Conservation (phyloP, 805 yeast genomes). For the Teunomyces lycoperdinae region DNA sequence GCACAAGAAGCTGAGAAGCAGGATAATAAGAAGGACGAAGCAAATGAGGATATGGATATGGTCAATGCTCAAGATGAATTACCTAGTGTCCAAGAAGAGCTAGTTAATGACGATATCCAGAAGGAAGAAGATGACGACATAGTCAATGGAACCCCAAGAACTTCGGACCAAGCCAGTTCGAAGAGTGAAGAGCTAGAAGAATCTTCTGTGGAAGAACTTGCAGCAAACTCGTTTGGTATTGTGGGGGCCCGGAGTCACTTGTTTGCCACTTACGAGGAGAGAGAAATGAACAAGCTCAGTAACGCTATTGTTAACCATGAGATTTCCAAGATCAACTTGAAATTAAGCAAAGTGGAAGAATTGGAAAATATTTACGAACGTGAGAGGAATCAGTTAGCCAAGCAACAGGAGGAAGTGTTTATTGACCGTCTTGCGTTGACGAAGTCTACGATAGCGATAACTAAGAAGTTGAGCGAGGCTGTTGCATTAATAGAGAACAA, state of each 20-base stretch:
- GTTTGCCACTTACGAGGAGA: slow-evolving; percentile 76
- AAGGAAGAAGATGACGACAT: slow-evolving; percentile 9
- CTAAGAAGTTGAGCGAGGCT: slow-evolving; percentile 44
- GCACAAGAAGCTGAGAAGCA: background rate
- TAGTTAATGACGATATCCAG: slow-evolving; percentile 4
- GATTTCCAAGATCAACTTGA: slow-evolving; percentile 61
- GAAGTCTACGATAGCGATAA: slow-evolving; percentile 51
- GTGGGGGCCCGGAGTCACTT: slow-evolving; percentile 77
- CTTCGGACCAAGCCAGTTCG: background rate
- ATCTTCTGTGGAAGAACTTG: slow-evolving; percentile 52
- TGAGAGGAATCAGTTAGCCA: slow-evolving; percentile 57
- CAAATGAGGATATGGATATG: slow-evolving; percentile 10
- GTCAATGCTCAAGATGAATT: slow-evolving; percentile 9
- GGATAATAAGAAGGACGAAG: slow-evolving; percentile 10
- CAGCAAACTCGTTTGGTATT: slow-evolving; percentile 68
- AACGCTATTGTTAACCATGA: slow-evolving; percentile 59
- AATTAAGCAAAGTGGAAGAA: slow-evolving; percentile 54
- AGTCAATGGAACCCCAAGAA: background rate
- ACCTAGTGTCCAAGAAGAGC: background rate
- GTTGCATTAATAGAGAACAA: slow-evolving; percentile 14
- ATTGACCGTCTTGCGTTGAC: slow-evolving; percentile 66
- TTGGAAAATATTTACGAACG: slow-evolving; percentile 65
- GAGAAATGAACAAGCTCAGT: slow-evolving; percentile 64
- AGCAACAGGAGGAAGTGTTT: slow-evolving; percentile 64
- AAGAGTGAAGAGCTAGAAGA: slow-evolving; percentile 8